Evolutionary conservation across 2,329 filamentous ascomycete species (phyloP).

Genomic region (Hymenoscyphus salicellus): DNA sequence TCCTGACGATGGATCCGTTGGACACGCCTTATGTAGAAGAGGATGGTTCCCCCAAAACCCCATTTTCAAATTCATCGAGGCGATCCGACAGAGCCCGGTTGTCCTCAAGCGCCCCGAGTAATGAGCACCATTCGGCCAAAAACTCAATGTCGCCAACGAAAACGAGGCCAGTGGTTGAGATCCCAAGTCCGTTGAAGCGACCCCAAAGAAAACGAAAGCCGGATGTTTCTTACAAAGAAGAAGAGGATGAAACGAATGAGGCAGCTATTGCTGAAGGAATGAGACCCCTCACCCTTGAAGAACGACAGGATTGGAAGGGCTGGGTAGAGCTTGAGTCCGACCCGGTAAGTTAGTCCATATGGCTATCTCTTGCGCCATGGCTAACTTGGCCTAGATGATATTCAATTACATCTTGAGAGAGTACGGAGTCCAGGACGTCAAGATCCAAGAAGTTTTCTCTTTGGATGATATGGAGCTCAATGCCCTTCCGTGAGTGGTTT

Average conservation of each 20-base stretch:
- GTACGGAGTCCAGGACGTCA: slow-evolving; percentile 71
- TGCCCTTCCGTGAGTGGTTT: slow-evolving; percentile 53
- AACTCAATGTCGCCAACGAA: neutral
- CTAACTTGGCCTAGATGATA: slow-evolving; percentile 54
- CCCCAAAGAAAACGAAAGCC: slow-evolving; percentile 5
- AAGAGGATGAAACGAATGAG: slow-evolving; percentile 6
- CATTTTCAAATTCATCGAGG: neutral
- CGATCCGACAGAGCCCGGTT: neutral
- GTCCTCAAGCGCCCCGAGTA: neutral
- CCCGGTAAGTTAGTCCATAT: slow-evolving; percentile 54
- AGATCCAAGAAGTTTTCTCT: slow-evolving; percentile 72
- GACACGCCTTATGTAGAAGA: neutral
- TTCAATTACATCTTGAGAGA: slow-evolving; percentile 83
- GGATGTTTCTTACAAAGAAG: neutral
- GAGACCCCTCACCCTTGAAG: slow-evolving; percentile 47
- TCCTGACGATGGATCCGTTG: neutral
- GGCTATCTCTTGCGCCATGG: neutral
- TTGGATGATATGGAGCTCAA: slow-evolving; percentile 65
- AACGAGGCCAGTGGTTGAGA: neutral
- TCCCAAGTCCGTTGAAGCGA: neutral
- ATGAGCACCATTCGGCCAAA: neutral
- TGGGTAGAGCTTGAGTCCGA: slow-evolving; percentile 89
- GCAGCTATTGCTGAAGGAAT: slow-evolving; percentile 33
- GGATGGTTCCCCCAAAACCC: neutral
- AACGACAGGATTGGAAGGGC: slow-evolving; percentile 62